These are phyloP conservation scores for Penicillium sp. DNA, from an alignment of 2,329 filamentous ascomycete genomes.

Conservation along the genomic window DNA sequence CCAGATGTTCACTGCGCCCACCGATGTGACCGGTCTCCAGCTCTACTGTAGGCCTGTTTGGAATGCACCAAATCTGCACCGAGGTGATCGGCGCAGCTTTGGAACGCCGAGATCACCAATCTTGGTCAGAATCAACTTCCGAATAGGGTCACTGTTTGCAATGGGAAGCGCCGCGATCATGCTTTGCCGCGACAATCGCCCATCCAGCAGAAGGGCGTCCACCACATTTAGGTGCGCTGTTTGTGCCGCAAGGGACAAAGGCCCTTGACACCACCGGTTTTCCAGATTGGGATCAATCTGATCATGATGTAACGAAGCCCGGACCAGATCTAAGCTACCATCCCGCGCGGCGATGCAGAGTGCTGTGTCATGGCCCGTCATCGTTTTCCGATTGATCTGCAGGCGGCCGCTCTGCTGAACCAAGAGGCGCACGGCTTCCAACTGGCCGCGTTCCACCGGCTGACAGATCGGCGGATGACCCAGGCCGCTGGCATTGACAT, in stretches of 20 bases:
- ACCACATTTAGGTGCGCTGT: background rate
- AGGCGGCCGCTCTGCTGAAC: background rate
- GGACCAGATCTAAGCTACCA: background rate
- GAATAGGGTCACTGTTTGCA: background rate
- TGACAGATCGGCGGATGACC: background rate
- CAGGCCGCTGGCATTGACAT: slow-evolving; percentile 1
- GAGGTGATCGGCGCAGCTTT: background rate
- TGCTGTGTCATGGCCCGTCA: background rate
- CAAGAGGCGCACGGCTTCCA: background rate
- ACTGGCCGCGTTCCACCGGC: background rate
- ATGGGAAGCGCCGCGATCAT: background rate
- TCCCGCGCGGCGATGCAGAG: slow-evolving; percentile 1
- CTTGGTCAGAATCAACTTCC: background rate
- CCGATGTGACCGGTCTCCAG: background rate
- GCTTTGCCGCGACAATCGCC: background rate
- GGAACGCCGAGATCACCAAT: background rate
- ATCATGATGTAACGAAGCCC: background rate
- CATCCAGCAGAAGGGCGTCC: background rate
- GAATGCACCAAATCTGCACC: background rate
- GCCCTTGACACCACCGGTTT: background rate
- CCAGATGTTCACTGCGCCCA: background rate
- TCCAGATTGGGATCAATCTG: background rate
- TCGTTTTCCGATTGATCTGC: background rate
- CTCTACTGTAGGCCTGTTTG: background rate
- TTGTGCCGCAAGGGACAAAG: background rate